Base-by-base conservation (phyloP, 2,329 filamentous ascomycete species). In the Lachnellula willkommii region DNA sequence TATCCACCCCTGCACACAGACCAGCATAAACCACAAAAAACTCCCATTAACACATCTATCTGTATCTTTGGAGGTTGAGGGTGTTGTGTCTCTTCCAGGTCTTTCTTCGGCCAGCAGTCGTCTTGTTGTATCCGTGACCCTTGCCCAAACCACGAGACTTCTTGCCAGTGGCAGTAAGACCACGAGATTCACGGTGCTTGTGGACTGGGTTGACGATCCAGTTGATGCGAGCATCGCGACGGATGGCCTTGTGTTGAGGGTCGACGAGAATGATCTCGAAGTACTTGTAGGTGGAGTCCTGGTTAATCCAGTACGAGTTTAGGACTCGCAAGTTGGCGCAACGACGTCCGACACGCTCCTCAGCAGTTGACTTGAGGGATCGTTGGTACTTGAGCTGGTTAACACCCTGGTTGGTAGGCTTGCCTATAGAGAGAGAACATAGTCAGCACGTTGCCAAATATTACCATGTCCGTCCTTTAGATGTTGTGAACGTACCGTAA, bases 381-480 rank as follows among this genome's bases (percentile, higher is more conserved):
- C 93, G 90, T 87, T 99, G 95, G 89, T 97, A 99, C 87, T 99
- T 99, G 77, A 99, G 91, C 85, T 99, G 94, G 88, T 99, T 99
- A 72, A 99, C 84, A 90, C 94, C 94, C 86, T 96, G 92, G 90
- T 97, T 99, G 87, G 94, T 99, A 77, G 94, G 94, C 85, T 99
- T 99, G 86, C 94, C 92, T 96, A 73, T 74, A 63, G 43, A 15
- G 40, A 56, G 51, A 43, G 37, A 60, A 42, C 22, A 26, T n/a
- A 8, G 45, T 64, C 46, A 62, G 56, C 36, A 47, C 20, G 35
- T 26, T 26, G 45, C n/a, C 12, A 15, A 5, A 22, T 17, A 42
- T 36, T n/a, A 26, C 15, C 39, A 42, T 7, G 15, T 11, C 20
- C 28, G 9, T 11, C 28, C 28, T 32, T 32, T 11, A 11, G 28